Conservation (phyloP, 1,284 basidiomycete species). For the Ustilago tritici region DNA sequence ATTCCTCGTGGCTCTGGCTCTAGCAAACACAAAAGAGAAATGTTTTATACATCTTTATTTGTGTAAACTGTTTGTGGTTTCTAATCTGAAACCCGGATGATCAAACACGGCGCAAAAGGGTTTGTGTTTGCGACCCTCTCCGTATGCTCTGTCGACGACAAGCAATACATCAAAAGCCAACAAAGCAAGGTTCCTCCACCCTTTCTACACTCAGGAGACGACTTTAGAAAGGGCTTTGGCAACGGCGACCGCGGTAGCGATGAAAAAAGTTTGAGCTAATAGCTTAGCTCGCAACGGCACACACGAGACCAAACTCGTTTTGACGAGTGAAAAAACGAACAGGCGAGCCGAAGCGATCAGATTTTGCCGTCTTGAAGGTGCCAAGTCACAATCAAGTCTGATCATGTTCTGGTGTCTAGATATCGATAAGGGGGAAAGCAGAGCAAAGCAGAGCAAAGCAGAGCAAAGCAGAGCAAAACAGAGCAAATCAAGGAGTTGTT, state of each 20-base stretch:
- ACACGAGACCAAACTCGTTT: not conserved
- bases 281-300: not conserved
- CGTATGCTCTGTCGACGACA: not conserved
- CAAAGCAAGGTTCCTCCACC: not conserved
- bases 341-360: not conserved
- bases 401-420: no score
- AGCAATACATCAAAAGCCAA: not conserved
- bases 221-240: not conserved
- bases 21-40: not conserved
- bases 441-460: no score
- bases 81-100: not conserved
- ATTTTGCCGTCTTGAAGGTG: no score
- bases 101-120: not conserved
- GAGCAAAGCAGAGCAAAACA: no score
- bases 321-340: not conserved
- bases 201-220: not conserved
- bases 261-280: not conserved
- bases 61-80: constrained; percentile 1
- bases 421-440: no score
- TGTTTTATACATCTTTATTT: not conserved
- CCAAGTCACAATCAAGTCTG: no score
- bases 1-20: not conserved
- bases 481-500: no score
- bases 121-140: not conserved
- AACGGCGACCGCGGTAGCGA: not conserved